Base-by-base conservation (phyloP, 2,329 filamentous ascomycete species). In the Boeremia exigua region DNA sequence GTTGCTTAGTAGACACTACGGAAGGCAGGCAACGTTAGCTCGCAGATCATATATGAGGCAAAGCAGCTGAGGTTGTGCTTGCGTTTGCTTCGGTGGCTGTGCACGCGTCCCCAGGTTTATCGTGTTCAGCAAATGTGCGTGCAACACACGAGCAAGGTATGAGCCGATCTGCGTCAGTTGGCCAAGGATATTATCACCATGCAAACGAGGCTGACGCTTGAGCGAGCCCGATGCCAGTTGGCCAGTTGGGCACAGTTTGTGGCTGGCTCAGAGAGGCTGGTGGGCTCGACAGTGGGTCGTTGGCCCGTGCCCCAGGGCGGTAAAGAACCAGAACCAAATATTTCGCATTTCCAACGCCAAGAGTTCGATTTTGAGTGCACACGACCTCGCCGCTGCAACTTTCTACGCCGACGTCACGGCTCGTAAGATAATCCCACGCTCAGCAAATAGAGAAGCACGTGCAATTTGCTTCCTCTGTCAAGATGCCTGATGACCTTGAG, bases 401-500 rank as follows among this genome's bases (percentile, higher is more conserved):
- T 34, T 32, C 29, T 47, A 56, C 54, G 52, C 54, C 58, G 43
- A 51, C 56, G 45, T 47, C 27, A 45, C 45, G 54, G 48, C 47
- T 39, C 48, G 48, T 43, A 53, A 15, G n/a, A 32, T 19, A 28
- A 37, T 10, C 19, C 4, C 32, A 44, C 36, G 30, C 14, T 14
- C 34, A 25, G 25, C 44, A 9, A 36, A n/a, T 27, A 11, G 10
- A 51, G 17, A 11, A 25, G 32, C 37, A 39, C 37, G 53, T 51
- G 42, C 15, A 43, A 25, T 19, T 14, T 51, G 27, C 42, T 37
- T 38, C 25, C n/a, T 25, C 30, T 56, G 27, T 47, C 51, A 64
- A 49, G 36, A 78, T 76, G 74, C 69, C 67, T 43, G 77, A 78
- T 66, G 75, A 78, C 34, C 71, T 79, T 43, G 75, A 79, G 75